A percentile compares a stretch with the other conserved stretches of the same genome.
These are phyloP conservation scores for Aspergillus fischeri DNA, from an alignment of 2,329 filamentous ascomycete genomes.

Conservation along the genomic window DNA sequence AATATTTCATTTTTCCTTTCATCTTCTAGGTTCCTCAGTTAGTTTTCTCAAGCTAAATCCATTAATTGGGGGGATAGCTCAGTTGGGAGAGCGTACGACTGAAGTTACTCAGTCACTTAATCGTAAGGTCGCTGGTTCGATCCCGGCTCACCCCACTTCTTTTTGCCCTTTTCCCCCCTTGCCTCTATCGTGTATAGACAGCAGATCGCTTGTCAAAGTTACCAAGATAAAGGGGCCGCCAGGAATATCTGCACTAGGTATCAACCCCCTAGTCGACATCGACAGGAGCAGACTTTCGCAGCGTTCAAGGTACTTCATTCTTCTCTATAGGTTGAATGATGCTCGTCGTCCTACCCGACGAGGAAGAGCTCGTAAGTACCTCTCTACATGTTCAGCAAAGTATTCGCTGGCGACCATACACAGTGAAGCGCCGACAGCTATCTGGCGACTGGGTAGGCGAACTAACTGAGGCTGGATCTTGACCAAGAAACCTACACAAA, in stretches of 20 bases:
- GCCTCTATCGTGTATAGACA: not conserved
- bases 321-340: not conserved
- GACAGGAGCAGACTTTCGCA: not conserved
- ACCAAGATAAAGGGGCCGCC: not conserved
- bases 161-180: too few species aligned
- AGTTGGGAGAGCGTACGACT: too few species aligned
- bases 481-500: not conserved
- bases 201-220: not conserved
- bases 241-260: not conserved
- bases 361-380: not conserved
- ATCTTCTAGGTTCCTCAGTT: too few species aligned
- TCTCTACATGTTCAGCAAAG: not conserved
- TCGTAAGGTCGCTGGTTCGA: too few species aligned
- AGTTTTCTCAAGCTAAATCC: too few species aligned
- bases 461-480: not conserved
- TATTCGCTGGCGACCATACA: conserved; percentile 2
- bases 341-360: not conserved
- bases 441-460: not conserved
- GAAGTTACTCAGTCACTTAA: too few species aligned
- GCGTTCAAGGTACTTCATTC: not conserved
- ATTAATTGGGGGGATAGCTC: too few species aligned
- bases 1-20: too few species aligned
- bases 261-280: not conserved
- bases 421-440: not conserved
- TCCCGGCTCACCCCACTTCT: too few species aligned